phyloP scores from a whole-genome alignment of 2,329 filamentous ascomycete genomes.

The Claviceps cyperi region DNA sequence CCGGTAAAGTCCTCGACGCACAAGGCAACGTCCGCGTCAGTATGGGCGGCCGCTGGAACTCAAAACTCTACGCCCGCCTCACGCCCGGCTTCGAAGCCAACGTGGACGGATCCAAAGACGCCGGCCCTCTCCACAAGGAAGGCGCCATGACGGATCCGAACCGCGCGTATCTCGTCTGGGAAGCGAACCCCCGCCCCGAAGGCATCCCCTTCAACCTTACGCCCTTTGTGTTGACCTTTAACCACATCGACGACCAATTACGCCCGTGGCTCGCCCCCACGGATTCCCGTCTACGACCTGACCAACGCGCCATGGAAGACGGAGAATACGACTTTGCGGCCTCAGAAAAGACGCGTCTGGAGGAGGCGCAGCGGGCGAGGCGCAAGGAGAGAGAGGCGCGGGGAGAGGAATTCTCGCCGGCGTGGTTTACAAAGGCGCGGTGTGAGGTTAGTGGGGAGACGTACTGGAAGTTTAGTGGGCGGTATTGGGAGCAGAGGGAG shows the following conservation, averaged over 20 bases:
- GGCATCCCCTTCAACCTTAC: conserved; percentile 95
- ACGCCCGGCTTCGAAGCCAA: conserved; percentile 79
- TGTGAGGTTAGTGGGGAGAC: conserved; percentile 74
- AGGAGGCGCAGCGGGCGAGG: conserved; percentile 76
- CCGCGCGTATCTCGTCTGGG: conserved; percentile 83
- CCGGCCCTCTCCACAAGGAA: conserved; percentile 24
- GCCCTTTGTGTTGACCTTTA: conserved; percentile 87
- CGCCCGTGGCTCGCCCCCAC: conserved; percentile 70
- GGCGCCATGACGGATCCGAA: conserved; percentile 49
- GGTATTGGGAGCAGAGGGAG: conserved; percentile 72
- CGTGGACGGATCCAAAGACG: conserved; percentile 41
- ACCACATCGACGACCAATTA: conserved; percentile 78
- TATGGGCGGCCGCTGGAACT: conserved; percentile 92
- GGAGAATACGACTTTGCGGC: conserved; percentile 93
- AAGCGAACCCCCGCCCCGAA: conserved; percentile 64
- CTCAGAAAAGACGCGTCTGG: conserved; percentile 83
- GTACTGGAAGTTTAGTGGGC: conserved; percentile 78
- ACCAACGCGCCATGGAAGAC: conserved; percentile 97
- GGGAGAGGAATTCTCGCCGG: conserved; percentile 69
- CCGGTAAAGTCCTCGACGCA: conserved; percentile 70
- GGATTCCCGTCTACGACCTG: conserved; percentile 81
- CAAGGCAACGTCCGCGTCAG: conserved; percentile 73
- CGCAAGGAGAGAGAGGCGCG: conserved; percentile 56
- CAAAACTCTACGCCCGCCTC: conserved; percentile 84
- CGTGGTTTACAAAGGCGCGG: conserved; percentile 65